Base-by-base conservation (phyloP, 2,329 filamentous ascomycete species). In the Furcasterigmium furcatum region DNA sequence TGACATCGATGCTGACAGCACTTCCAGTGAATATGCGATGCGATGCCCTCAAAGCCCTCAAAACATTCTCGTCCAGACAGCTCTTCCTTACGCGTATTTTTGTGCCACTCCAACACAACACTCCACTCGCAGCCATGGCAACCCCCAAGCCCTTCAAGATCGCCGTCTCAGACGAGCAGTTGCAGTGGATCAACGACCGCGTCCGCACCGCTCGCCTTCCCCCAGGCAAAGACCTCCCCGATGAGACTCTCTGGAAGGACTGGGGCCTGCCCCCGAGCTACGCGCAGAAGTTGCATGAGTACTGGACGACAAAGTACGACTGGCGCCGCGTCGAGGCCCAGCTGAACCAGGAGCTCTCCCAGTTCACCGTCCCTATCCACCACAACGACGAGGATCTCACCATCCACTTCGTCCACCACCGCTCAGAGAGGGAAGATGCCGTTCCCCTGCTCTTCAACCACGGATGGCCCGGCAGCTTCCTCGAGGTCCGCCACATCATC, bases 381-480 rank as follows among this genome's bases (percentile, higher is more conserved):
- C 34, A 36, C n/a, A 46, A 43, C 2, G 52, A 56, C n/a, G 50
- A 55, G 16, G 54, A 51, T 3, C 45, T 59, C 3, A 53, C 35
- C 1, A 51, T 60, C 25, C 59, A 61, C 22, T 61, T 60, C 25
- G 45, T 56, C 7, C 53, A 61, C 22, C 41, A 54, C 21, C 43
- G 42, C 2, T 58, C 57, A 2, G 39, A 40, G 1, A 35, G 40
- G 2, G 30, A 45, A 2, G 22, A 54, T 18, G 67, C 66, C 0
- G 66, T 72, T 27, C 67, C 71, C 1, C 52, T 73, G 2, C 52
- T 74, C 1, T 51, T 72, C 25, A 52, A 68, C 2, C 68, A 73
- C 51, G 71, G 70, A 25, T 74, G 68, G 71, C 70, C 68, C 3
- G 69, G 69, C 5, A 66, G 61, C 1, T 72, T 73, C 45, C 64